Conservation (phyloP, 2,329 filamentous ascomycete genomes). For the Aspergillus texensis region DNA sequence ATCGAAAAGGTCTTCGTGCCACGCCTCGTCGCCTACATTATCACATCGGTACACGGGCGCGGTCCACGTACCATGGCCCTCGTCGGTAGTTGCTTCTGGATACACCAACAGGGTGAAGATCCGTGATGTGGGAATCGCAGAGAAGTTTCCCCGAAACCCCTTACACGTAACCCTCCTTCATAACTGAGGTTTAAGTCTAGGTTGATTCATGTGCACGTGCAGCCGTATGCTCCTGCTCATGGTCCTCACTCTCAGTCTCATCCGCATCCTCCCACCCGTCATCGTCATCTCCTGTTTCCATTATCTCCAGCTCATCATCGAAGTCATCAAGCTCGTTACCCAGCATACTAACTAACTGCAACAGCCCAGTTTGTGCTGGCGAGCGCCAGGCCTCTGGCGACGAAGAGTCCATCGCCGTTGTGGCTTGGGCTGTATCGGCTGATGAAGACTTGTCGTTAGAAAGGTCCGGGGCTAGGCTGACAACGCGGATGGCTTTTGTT, state of each 20-base stretch:
- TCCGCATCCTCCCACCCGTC: conserved; percentile 9
- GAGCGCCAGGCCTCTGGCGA: conserved; percentile 24
- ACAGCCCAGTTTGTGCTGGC: conserved; percentile 26
- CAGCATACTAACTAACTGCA: conserved; percentile 32
- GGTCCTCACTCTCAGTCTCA: conserved; percentile 2
- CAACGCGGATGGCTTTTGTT: conserved; percentile 44
- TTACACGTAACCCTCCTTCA: neutral
- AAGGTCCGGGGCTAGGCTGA: conserved; percentile 40
- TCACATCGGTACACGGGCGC: neutral
- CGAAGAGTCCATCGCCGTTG: conserved; percentile 1
- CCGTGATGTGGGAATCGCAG: neutral
- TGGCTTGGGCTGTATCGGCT: conserved; percentile 1
- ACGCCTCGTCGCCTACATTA: neutral
- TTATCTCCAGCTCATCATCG: conserved; percentile 6
- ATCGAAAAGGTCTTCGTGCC: neutral
- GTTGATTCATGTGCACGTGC: neutral
- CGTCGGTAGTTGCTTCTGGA: neutral
- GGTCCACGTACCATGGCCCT: neutral
- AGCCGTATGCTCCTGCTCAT: neutral
- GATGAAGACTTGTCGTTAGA: conserved; percentile 7
- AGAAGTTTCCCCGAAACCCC: neutral
- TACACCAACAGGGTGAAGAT: neutral
- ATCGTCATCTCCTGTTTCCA: conserved; percentile 1
- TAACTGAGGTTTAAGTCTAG: neutral
- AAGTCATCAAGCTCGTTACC: conserved; percentile 24